Evolutionary conservation across 2,329 filamentous ascomycete species (phyloP).

Genomic region (Diaporthe destruens): DNA sequence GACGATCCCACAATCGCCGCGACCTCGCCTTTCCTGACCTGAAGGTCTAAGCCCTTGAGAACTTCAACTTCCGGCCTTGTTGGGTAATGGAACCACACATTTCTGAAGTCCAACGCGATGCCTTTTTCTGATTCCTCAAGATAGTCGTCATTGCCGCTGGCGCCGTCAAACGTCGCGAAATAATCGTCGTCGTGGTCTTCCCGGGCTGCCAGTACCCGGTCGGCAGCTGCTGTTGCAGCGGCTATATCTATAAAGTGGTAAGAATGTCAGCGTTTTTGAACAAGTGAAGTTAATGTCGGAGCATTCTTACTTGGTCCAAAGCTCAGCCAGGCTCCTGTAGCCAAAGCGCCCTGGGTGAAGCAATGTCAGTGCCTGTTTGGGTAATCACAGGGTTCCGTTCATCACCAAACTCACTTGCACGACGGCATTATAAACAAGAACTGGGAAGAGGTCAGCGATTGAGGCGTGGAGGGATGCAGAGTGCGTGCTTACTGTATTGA

Average conservation of each 20-base stretch:
- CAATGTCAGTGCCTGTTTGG: background rate
- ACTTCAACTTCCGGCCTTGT: slow-evolving; percentile 26
- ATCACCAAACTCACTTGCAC: slow-evolving; percentile 47
- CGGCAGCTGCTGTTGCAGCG: slow-evolving; percentile 49
- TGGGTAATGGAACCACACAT: slow-evolving; percentile 38
- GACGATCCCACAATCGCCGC: slow-evolving; percentile 13
- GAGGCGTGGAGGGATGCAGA: fast-evolving
- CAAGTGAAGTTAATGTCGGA: background rate
- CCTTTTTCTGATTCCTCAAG: slow-evolving; percentile 47
- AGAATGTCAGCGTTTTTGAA: background rate
- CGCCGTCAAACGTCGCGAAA: background rate
- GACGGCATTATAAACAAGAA: slow-evolving; percentile 52
- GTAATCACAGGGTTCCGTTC: fast-evolving
- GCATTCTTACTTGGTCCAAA: slow-evolving; percentile 46
- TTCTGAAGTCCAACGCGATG: slow-evolving; percentile 24
- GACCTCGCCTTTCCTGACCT: slow-evolving; percentile 1
- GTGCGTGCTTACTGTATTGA: slow-evolving; percentile 45
- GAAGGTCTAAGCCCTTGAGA: slow-evolving; percentile 24
- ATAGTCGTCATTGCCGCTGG: slow-evolving; percentile 50
- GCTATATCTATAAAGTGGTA: slow-evolving; percentile 44
- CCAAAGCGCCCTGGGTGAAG: slow-evolving; percentile 40
- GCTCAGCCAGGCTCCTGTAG: slow-evolving; percentile 51
- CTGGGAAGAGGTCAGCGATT: background rate
- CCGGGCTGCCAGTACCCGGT: slow-evolving; percentile 45
- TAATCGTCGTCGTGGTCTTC: slow-evolving; percentile 16